Conservation (phyloP, 257 asterid species). For the Solanum dulcamara region DNA sequence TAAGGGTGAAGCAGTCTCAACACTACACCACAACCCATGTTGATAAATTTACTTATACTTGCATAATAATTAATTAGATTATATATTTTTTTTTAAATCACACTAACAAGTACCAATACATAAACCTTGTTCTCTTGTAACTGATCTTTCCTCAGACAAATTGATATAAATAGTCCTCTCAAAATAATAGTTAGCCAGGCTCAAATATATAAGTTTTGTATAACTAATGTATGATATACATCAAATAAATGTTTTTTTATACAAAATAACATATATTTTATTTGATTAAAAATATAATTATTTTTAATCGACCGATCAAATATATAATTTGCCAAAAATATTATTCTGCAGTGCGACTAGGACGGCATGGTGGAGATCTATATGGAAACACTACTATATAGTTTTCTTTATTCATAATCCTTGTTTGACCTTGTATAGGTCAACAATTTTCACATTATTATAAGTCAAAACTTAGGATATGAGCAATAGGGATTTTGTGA, state of each 20-base stretch:
- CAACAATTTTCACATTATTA: neutral
- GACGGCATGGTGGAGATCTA: neutral
- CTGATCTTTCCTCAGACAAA: no score
- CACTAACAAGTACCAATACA: neutral
- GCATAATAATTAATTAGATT: neutral
- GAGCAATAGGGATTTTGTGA: neutral
- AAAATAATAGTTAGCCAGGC: no score
- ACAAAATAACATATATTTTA: neutral
- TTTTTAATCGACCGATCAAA: neutral
- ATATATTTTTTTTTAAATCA: no score
- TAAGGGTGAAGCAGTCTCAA: no score
- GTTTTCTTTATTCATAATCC: neutral
- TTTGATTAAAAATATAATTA: no score
- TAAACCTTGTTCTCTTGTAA: neutral
- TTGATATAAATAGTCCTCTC: neutral
- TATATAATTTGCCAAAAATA: neutral
- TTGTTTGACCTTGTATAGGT: neutral
- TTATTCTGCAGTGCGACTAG: neutral
- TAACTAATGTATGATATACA: neutral
- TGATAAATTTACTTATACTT: neutral
- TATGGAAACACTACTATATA: neutral
- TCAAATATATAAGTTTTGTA: no score
- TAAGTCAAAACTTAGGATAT: neutral
- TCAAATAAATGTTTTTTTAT: no score
- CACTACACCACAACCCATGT: no score